Evolutionary conservation across 2,329 filamentous ascomycete species (phyloP), one percentile per base, ranked within the genome.

Genomic region (Claviceps purpurea): DNA sequence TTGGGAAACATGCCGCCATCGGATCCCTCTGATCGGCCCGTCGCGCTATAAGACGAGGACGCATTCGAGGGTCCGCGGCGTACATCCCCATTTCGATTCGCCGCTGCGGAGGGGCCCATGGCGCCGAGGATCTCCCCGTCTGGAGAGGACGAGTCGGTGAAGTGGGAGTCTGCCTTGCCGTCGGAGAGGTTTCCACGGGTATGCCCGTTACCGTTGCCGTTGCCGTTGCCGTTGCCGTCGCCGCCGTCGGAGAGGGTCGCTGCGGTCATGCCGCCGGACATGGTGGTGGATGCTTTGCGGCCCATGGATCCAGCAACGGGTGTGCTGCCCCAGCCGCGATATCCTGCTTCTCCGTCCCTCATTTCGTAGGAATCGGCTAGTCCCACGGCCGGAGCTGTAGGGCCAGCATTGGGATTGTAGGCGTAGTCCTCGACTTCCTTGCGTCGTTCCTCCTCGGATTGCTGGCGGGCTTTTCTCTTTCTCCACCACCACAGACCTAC

Each of bases 341-440:
- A 98, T 47, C 91, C 91, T 2, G 81, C 78, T 51, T 75, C 77
- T 53, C 78, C 77, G 56, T 89, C 87, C 53, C 81, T 77, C 84
- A 90, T 89, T 65, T 91, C 82, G 59, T 82, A 82, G 43, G 77
- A 71, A 50, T 77, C 79, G 5, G 68, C 64, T 41, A 67, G 64
- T 13, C 69, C 73, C 13, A 78, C 65, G 11, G 71, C 71, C 6
- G 71, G 78, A 13, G 95, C 74, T 1, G 86, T 89, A 0, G 90
- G 89, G 64, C 96, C 90, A 55, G 89, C 84, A 69, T 97, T 97
- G n/a, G 93, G 93, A 67, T 97, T 97, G 74, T 90, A 97, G 37
- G 87, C 85, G 65, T 97, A 97, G 64, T 97, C 93, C 66, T 97
- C 91, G 11, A 96, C 89, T 69, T 98, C 93, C 71, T 96, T 96